A percentile compares a stretch with the other conserved stretches of the same genome.
Evolutionary conservation across 176 grass and related monocot genomes (phyloP).

Genomic region (Triticum monococcum): DNA sequence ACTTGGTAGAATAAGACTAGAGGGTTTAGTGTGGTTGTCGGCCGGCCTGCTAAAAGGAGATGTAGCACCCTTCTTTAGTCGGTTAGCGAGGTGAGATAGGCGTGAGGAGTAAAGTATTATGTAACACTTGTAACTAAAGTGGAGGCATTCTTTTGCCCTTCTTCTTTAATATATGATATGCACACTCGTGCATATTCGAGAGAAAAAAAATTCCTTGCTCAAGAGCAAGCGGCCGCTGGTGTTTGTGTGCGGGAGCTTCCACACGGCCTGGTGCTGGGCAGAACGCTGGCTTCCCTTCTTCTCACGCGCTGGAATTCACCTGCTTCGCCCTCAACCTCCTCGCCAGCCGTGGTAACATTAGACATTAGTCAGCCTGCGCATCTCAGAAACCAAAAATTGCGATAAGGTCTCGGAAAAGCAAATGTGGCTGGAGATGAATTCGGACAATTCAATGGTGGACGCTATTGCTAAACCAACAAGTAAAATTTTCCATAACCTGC

Average conservation of each 20-base stretch:
- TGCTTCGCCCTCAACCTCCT: slow-evolving; percentile 84
- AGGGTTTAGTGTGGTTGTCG: no score
- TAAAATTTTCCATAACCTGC: neutral
- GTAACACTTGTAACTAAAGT: no score
- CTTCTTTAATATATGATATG: no score
- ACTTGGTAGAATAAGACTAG: no score
- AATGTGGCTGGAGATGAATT: neutral
- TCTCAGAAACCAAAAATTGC: neutral
- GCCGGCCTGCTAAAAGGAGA: no score
- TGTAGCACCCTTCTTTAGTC: no score
- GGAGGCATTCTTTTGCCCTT: no score
- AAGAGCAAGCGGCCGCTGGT: slow-evolving; percentile 41
- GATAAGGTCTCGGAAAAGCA: neutral
- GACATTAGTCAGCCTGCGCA: neutral
- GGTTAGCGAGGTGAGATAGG: no score
- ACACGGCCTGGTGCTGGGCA: slow-evolving; percentile 94
- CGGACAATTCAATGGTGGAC: neutral
- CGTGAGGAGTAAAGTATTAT: no score
- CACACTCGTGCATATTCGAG: no score
- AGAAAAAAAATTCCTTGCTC: no score
- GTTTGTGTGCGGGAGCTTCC: slow-evolving; percentile 93
- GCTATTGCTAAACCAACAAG: neutral
- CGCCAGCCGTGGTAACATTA: slow-evolving; percentile 48
- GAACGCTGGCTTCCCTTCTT: slow-evolving; percentile 88
- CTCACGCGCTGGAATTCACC: slow-evolving; percentile 57